Conservation (phyloP, 139 green algal species). For the Tetraselmis chui region DNA sequence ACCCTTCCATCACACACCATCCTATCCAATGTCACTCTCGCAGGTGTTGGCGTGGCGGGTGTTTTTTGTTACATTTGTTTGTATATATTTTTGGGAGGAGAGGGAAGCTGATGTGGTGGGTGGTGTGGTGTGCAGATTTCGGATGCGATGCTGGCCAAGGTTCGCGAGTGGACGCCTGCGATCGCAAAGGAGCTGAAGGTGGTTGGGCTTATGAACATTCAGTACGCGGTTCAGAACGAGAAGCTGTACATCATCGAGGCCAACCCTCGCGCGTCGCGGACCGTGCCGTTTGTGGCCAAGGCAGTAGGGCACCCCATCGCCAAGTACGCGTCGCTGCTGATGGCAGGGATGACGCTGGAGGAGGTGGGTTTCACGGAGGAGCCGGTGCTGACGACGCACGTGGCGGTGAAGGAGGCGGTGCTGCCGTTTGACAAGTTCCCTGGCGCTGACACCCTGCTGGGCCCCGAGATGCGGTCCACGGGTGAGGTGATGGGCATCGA, state of each 20-base stretch:
- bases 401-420: slow-evolving; percentile 98
- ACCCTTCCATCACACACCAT: no score
- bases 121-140: no score
- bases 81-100: no score
- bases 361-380: slow-evolving; percentile 86
- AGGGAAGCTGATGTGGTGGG: no score
- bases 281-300: slow-evolving; percentile 98
- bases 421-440: slow-evolving; percentile 99
- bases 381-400: slow-evolving; percentile 76
- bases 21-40: no score
- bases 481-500: slow-evolving; percentile 97
- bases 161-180: slow-evolving; percentile 82
- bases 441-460: slow-evolving; percentile 91
- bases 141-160: slow-evolving; percentile 57
- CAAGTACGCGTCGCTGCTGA: slow-evolving; percentile 92
- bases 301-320: slow-evolving; percentile 93
- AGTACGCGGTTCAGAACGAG: slow-evolving; percentile 86
- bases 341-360: slow-evolving; percentile 79
- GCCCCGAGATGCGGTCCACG: slow-evolving; percentile 96
- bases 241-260: slow-evolving; percentile 97
- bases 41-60: no score
- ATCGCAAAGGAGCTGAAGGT: slow-evolving; percentile 86
- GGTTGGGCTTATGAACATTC: slow-evolving; percentile 97
- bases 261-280: slow-evolving; percentile 93
- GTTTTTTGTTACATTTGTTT: no score